Evolutionary conservation across 116 monocot species (phyloP).

Genomic region (Dioscorea cayenensis): DNA sequence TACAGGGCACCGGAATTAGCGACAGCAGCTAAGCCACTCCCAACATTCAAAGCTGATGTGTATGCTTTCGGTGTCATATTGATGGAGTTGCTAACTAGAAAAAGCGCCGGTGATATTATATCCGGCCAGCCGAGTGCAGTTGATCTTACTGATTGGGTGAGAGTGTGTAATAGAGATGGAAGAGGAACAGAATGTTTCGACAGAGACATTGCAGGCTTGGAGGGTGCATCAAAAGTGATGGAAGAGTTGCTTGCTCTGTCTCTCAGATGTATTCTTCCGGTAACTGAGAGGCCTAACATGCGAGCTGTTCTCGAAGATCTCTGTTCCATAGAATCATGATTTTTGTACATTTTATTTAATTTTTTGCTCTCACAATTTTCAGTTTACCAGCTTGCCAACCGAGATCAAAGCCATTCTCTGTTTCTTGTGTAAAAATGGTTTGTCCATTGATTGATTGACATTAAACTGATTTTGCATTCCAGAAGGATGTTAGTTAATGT

Average conservation of each 20-base stretch:
- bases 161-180: slow-evolving; percentile 69
- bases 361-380: slow-evolving; percentile 12
- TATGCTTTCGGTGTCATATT: slow-evolving; percentile 90
- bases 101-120: slow-evolving; percentile 93
- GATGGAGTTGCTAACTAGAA: slow-evolving; percentile 85
- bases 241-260: slow-evolving; percentile 68
- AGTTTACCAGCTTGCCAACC: slow-evolving; percentile 11
- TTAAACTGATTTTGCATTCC: background rate
- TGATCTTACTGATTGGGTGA: slow-evolving; percentile 92
- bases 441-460: slow-evolving; percentile 28
- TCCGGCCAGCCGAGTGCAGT: slow-evolving; percentile 87
- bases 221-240: slow-evolving; percentile 63
- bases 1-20: slow-evolving; percentile 75
- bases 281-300: slow-evolving; percentile 90
- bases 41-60: slow-evolving; percentile 72
- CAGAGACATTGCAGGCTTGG: slow-evolving; percentile 62
- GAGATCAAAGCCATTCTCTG: slow-evolving; percentile 20
- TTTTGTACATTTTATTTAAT: slow-evolving; percentile 37
- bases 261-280: slow-evolving; percentile 83
- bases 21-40: slow-evolving; percentile 36
- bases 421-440: slow-evolving; percentile 37
- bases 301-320: slow-evolving; percentile 63
- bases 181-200: slow-evolving; percentile 80
- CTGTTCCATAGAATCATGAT: slow-evolving; percentile 62
- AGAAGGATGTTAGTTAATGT: background rate